Percentiles rank a stretch among this genome's conserved stretches.
Evolutionary conservation across 2,329 filamentous ascomycete species (phyloP).

Genomic region (Fusarium redolens): DNA sequence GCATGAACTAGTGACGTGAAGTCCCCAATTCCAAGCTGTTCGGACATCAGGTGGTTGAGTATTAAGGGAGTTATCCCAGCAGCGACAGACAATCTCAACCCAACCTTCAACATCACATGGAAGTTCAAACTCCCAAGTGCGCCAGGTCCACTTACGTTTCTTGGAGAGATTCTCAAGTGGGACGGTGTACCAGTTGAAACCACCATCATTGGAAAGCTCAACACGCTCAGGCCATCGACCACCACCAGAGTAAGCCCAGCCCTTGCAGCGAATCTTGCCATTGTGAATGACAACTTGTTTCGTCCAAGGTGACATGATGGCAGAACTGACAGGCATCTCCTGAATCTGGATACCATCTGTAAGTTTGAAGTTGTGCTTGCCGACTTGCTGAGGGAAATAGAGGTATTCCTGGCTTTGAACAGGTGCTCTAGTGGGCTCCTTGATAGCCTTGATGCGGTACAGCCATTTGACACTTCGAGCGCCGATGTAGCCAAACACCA

Average conservation of each 20-base stretch:
- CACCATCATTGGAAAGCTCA: conserved; percentile 72
- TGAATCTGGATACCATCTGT: conserved; percentile 74
- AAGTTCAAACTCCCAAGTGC: conserved; percentile 71
- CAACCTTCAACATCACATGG: conserved; percentile 72
- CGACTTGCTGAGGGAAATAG: conserved; percentile 75
- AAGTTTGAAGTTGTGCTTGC: conserved; percentile 72
- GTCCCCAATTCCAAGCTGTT: conserved; percentile 71
- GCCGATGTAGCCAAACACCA: conserved; percentile 75
- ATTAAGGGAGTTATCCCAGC: conserved; percentile 72
- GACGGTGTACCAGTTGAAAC: conserved; percentile 72
- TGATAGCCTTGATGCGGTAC: conserved; percentile 70
- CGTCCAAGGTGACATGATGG: conserved; percentile 72
- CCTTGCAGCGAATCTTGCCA: conserved; percentile 66
- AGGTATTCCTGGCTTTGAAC: conserved; percentile 75
- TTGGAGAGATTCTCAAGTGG: conserved; percentile 68
- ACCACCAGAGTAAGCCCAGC: conserved; percentile 70
- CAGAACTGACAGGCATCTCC: conserved; percentile 76
- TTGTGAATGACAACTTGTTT: conserved; percentile 71
- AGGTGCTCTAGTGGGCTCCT: conserved; percentile 65
- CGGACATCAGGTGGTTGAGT: conserved; percentile 68
- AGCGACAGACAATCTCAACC: conserved; percentile 68
- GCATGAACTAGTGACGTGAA: conserved; percentile 72
- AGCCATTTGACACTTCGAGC: conserved; percentile 74
- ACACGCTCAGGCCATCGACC: conserved; percentile 71
- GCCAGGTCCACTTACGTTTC: conserved; percentile 73